Conservation (phyloP, 2,329 filamentous ascomycete genomes). For the Zalaria sp. region DNA sequence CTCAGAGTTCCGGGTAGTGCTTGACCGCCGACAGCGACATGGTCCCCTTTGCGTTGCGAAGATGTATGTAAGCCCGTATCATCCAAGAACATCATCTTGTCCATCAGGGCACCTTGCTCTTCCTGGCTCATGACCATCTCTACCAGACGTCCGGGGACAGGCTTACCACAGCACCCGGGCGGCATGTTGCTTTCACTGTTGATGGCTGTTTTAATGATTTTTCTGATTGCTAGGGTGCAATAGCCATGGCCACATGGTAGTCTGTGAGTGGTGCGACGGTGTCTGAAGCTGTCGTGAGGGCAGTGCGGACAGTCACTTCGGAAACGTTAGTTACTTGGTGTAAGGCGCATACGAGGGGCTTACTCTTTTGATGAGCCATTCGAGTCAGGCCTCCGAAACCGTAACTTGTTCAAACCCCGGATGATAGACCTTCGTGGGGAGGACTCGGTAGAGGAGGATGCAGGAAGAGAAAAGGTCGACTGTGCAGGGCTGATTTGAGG, state of each 20-base stretch:
- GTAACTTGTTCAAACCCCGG: constrained; percentile 17
- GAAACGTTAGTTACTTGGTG: too few relatives aligned
- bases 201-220: constrained; percentile 21
- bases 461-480: constrained; percentile 17
- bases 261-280: constrained; percentile 14
- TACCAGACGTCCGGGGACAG: constrained; percentile 24
- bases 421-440: constrained; percentile 19
- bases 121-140: constrained; percentile 22
- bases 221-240: constrained; percentile 18
- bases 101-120: constrained; percentile 21
- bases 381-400: constrained; percentile 14
- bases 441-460: constrained; percentile 12
- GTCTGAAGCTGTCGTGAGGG: constrained; percentile 11
- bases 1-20: background rate
- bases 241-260: constrained; percentile 20
- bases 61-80: constrained; percentile 8
- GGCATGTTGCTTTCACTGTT: constrained; percentile 15
- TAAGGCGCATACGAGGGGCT: background rate
- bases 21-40: background rate
- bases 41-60: background rate
- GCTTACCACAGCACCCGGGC: constrained; percentile 26
- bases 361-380: constrained; percentile 8
- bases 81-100: constrained; percentile 18
- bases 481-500: constrained; percentile 15
- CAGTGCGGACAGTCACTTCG: constrained; percentile 17